Evolutionary conservation across 352 stramenopile species (phyloP), one percentile per base, ranked within the genome.

Genomic region (Pythium diclinum): DNA sequence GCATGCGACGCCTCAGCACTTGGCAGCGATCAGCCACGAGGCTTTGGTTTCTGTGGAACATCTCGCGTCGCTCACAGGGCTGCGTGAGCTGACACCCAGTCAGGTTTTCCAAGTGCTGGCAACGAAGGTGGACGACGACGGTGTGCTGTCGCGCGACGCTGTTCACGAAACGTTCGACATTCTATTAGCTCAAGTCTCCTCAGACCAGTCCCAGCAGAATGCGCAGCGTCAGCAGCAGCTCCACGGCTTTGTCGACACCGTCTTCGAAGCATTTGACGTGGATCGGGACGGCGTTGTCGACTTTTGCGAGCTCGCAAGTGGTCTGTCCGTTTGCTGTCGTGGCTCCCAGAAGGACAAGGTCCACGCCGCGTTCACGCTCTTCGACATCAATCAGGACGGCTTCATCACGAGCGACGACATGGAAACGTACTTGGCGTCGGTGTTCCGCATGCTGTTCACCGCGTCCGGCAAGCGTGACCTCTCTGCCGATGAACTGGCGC

Each of bases 371-470:
- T 97, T 97, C 52, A 79, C 76, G 33, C 70, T 97, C 11, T 96
- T 95, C 65, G 89, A 97, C 61, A 80, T 95, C 60, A 91, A 96
- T 58, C 79, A 90, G 62, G 88, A 97, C 38, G 86, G 87, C 0
- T 94, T 81, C 61, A 93, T 97, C 56, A 86, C 82, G 10, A 65
- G 67, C 8, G 74, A 89, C 46, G 88, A 97, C 65, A 93, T 97
- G 78, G 78, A 91, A 67, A 95, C 81, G 52, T 97, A 96, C 51
- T 66, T 96, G 46, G 67, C 81, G 10, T 94, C 85, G 0, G 87
- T 96, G 1, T 96, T 93, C 48, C 80, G 81, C 30, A 88, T 94
- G 42, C 69, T 97, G 25, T 94, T 89, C 57, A 85, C 82, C 40
- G 86, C 76, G 17, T 91, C 79, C 40, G 71, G 63, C 2, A 74